These are phyloP conservation scores for Neurospora sp. DNA, from an alignment of 495 filamentous ascomycete species.

Conservation along the genomic window DNA sequence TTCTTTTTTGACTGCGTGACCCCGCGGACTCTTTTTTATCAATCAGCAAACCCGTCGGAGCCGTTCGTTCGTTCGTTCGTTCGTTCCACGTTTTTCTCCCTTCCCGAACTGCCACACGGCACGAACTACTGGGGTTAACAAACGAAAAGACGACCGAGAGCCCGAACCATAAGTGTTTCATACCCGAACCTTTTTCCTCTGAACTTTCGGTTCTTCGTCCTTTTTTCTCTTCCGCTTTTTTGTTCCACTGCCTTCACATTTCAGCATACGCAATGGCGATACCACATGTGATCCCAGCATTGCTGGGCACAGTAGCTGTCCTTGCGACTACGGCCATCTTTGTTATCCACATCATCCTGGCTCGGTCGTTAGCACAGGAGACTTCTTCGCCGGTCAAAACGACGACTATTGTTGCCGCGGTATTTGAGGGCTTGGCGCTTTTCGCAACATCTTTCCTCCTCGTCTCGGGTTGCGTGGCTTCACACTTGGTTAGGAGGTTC, in stretches of 20 bases:
- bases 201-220: neutral
- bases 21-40: neutral
- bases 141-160: neutral
- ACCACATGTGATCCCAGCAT: conserved; percentile 20
- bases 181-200: neutral
- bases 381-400: conserved; percentile 21
- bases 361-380: conserved; percentile 21
- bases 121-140: neutral
- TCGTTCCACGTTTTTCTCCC: neutral
- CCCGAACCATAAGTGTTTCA: neutral
- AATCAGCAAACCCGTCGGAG: neutral
- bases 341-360: conserved; percentile 30
- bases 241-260: neutral
- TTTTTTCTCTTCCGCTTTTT: neutral
- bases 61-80: neutral
- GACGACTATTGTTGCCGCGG: conserved; percentile 25
- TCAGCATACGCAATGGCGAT: conserved; percentile 20
- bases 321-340: conserved; percentile 31
- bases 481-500: conserved; percentile 8
- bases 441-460: conserved; percentile 17
- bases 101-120: neutral
- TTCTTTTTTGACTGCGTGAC: neutral
- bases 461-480: conserved; percentile 14
- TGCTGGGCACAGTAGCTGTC: conserved; percentile 27
- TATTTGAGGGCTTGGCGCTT: conserved; percentile 25